Conservation (phyloP, 2,329 filamentous ascomycete species). For the Dothistroma septosporum region DNA sequence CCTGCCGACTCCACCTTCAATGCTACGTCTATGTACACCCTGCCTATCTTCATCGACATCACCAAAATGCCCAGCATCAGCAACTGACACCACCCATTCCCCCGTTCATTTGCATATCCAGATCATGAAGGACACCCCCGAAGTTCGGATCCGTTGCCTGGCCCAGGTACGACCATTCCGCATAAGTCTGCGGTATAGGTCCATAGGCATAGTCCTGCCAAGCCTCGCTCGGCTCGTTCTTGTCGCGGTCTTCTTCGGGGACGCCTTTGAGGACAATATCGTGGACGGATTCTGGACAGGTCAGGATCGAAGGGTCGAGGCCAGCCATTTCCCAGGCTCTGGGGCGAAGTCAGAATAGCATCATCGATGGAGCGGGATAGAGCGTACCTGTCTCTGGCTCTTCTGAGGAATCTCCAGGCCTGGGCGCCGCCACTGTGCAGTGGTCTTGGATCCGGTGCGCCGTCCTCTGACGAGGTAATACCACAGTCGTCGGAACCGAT, state of each 20-base stretch:
- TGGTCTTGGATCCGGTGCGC: conserved; percentile 19
- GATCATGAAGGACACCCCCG: conserved; percentile 17
- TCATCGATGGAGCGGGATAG: background rate
- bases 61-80: background rate
- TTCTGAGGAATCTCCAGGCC: conserved; percentile 22
- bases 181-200: conserved; percentile 19
- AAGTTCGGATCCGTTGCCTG: conserved; percentile 21
- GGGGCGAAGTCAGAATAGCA: background rate
- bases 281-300: conserved; percentile 19
- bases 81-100: conserved; percentile 13
- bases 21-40: background rate
- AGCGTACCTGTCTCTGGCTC: conserved; percentile 18
- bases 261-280: conserved; percentile 20
- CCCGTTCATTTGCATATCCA: conserved; percentile 19
- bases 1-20: background rate
- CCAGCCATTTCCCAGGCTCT: conserved; percentile 26
- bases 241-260: conserved; percentile 17
- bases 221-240: conserved; percentile 15
- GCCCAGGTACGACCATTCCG: conserved; percentile 20
- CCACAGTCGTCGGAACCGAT: conserved; percentile 21
- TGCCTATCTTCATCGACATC: background rate
- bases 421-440: conserved; percentile 21
- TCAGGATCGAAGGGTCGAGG: conserved; percentile 21
- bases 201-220: conserved; percentile 22
- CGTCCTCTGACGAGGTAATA: conserved; percentile 20